Evolutionary conservation across 129 eudicot genomes (phyloP), one percentile per base, ranked within the genome.

Genomic region (Flaveria trinervia): DNA sequence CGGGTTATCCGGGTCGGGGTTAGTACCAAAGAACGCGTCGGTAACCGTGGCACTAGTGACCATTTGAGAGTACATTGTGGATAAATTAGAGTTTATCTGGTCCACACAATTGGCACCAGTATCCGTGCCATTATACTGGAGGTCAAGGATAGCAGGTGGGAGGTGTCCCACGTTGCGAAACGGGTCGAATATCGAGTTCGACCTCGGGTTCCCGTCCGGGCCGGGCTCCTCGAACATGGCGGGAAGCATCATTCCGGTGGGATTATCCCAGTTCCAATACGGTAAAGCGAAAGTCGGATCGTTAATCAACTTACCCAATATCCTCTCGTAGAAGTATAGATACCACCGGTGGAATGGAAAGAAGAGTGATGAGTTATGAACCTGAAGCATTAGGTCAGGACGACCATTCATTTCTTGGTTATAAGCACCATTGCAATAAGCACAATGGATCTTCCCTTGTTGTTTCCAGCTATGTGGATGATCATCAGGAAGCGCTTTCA

Each of bases 361-460:
- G 73, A 87, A 87, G 9, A 87, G 84, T 88, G 88, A 87, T 17
- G 83, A 72, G 78, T 60, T 69, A 62, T 87, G 92, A 46, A 85
- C 60, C 41, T 88, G 85, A 1, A 88, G 2, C 26, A 74, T 14
- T 0, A 25, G 39, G 1, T 76, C 66, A 0, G 85, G 83, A 18
- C 13, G 74, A 3, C 89, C 88, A 0, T 65, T 79, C 69, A 22
- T 20, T 12, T 8, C 60, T 65, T 83, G 88, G 10, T 46, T 54
- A 67, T 83, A 85, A 23, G 71, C 78, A 0, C 80, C 68, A 13
- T 64, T 86, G 89, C 89, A 86, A n/a, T 86, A 86, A 9, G 86
- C 82, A 44, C 89, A 85, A 65, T 86, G 89, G 67, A 86, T 74
- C 61, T 76, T 82, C 11, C 84, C 86, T 83, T 79, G 86, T 46